A percentile compares a stretch with the other conserved stretches of the same genome.
phyloP scores from a whole-genome alignment of 768 basidiomycete species.

The Zangia roseola region DNA sequence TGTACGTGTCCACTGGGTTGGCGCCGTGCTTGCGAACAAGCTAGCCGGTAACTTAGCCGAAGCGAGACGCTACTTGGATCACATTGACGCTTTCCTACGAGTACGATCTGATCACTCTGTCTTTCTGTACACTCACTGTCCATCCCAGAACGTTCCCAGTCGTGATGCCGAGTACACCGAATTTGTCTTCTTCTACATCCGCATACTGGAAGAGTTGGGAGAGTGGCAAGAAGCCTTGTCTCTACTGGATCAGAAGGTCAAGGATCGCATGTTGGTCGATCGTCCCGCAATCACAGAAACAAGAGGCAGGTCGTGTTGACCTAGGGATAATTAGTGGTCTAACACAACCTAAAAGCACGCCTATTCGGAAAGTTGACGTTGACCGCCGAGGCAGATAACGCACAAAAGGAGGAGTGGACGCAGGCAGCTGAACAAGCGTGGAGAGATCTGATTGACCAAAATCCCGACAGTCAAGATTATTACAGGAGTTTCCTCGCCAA shows the following conservation, averaged over 20 bases:
- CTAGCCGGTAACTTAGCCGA: slow-evolving; percentile 72
- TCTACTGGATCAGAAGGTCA: slow-evolving; percentile 62
- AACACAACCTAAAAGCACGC: slow-evolving; percentile 52
- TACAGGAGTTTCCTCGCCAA: slow-evolving; percentile 71
- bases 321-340: neutral
- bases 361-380: slow-evolving; percentile 59
- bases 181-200: slow-evolving; percentile 73
- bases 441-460: slow-evolving; percentile 77
- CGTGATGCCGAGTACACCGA: slow-evolving; percentile 86
- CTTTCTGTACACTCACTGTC: slow-evolving; percentile 5
- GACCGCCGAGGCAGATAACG: slow-evolving; percentile 3
- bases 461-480: slow-evolving; percentile 79
- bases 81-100: slow-evolving; percentile 71
- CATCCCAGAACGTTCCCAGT: slow-evolving; percentile 63
- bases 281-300: slow-evolving; percentile 64
- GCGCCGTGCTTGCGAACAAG: slow-evolving; percentile 84
- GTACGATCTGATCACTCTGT: slow-evolving; percentile 32
- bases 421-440: slow-evolving; percentile 81
- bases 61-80: slow-evolving; percentile 69
- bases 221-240: slow-evolving; percentile 58
- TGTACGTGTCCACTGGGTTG: slow-evolving; percentile 87
- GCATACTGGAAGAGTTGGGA: slow-evolving; percentile 69
- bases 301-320: slow-evolving; percentile 42
- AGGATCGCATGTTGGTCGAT: slow-evolving; percentile 68
- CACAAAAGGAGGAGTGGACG: slow-evolving; percentile 35